Percentiles rank a stretch among this genome's conserved stretches.
phyloP scores from a whole-genome alignment of 805 yeast genomes.

The Lipomyces lipofer region DNA sequence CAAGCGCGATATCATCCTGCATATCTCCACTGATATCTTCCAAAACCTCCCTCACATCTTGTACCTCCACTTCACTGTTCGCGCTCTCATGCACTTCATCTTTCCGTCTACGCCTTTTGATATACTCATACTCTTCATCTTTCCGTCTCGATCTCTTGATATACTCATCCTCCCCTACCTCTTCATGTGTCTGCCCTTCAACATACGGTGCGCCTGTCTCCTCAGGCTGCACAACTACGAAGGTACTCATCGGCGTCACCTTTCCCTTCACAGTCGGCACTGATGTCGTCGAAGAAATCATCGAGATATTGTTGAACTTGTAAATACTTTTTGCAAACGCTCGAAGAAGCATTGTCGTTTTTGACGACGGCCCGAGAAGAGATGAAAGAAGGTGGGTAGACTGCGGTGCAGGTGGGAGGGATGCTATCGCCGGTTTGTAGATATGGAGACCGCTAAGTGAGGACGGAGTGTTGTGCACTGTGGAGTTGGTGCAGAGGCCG shows the following conservation, averaged over 20 bases:
- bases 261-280: not conserved
- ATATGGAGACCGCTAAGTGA: conserved; percentile 11
- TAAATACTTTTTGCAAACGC: conserved; percentile 29
- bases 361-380: conserved; percentile 27
- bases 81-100: not conserved
- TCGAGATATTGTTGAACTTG: conserved; percentile 19
- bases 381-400: conserved; percentile 24
- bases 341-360: conserved; percentile 22
- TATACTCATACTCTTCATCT: not conserved
- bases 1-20: not conserved
- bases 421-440: conserved; percentile 26
- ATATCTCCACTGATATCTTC: not conserved
- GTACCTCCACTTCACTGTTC: not conserved
- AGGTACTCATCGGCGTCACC: conserved; percentile 7
- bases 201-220: not conserved
- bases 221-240: conserved; percentile 6
- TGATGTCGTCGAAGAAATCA: conserved; percentile 7
- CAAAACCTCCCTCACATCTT: not conserved
- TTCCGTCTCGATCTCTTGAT: not conserved
- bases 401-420: conserved; percentile 24
- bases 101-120: not conserved
- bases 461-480: no score
- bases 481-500: conserved; percentile 20
- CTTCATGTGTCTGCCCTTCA: not conserved
- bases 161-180: not conserved